Evolutionary conservation across 2,329 filamentous ascomycete genomes (phyloP).

Genomic region (Ophiocordyceps camponoti-saundersi): DNA sequence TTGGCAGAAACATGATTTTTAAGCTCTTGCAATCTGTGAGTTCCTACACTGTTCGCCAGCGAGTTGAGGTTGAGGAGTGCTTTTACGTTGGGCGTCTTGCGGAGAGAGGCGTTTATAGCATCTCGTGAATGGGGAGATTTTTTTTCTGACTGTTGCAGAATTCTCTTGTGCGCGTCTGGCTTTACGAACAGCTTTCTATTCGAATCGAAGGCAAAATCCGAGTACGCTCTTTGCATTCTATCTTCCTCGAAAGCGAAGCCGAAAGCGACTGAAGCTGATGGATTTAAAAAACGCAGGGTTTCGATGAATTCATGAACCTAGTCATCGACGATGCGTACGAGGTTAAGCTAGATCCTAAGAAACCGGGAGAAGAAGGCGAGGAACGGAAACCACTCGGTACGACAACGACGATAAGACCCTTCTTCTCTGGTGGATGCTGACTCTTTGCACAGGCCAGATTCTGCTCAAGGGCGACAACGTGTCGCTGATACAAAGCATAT

Average conservation of each 20-base stretch:
- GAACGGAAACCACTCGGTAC: constrained; percentile 63
- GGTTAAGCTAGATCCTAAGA: constrained; percentile 45
- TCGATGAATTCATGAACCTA: constrained; percentile 99
- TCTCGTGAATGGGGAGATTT: neutral
- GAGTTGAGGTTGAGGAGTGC: too few species aligned
- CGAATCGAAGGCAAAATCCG: constrained; percentile 94
- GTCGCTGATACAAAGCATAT: constrained; percentile 51
- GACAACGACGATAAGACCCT: constrained; percentile 5
- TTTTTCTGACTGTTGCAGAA: constrained; percentile 28
- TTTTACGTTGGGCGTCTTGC: neutral
- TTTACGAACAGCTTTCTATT: constrained; percentile 89
- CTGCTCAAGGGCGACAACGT: constrained; percentile 81
- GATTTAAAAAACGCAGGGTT: constrained; percentile 43
- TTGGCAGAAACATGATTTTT: constrained; percentile 30
- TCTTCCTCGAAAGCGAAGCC: too few species aligned
- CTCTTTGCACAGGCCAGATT: constrained; percentile 53
- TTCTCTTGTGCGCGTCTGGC: constrained; percentile 81
- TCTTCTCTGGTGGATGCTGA: constrained; percentile 7
- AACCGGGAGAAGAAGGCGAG: constrained; percentile 69
- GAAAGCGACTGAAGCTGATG: neutral
- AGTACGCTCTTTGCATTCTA: constrained; percentile 34
- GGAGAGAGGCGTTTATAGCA: neutral
- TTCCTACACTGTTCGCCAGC: constrained; percentile 2
- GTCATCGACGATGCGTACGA: constrained; percentile 92
- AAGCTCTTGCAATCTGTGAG: constrained; percentile 58